Evolutionary conservation across 2,329 filamentous ascomycete species (phyloP).

Genomic region (Furcasterigmium sp.): DNA sequence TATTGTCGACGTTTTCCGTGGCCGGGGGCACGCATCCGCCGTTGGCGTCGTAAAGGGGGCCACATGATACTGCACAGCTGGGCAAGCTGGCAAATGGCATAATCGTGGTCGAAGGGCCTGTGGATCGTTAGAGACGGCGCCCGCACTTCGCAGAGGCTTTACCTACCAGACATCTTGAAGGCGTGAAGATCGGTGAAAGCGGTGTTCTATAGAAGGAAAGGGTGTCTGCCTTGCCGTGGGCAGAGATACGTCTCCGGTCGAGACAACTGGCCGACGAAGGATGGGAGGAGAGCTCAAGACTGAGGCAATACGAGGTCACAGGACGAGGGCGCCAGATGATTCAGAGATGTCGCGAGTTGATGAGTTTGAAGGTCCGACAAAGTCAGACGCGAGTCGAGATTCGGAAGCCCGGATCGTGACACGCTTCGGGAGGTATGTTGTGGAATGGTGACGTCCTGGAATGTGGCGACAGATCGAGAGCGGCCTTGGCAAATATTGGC

Average conservation of each 20-base stretch:
- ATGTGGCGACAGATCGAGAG: background rate
- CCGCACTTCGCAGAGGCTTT: slow-evolving; percentile 2
- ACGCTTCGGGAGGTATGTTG: background rate
- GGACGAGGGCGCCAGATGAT: background rate
- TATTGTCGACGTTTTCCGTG: slow-evolving; percentile 39
- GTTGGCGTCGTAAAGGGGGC: slow-evolving; percentile 63
- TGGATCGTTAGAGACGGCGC: too few relatives aligned
- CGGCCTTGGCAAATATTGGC: background rate
- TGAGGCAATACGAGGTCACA: background rate
- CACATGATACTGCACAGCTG: slow-evolving; percentile 55
- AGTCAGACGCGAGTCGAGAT: background rate
- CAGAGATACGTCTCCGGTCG: too few relatives aligned
- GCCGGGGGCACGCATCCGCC: slow-evolving; percentile 62
- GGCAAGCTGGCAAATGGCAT: slow-evolving; percentile 56
- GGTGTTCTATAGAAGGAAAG: too few relatives aligned
- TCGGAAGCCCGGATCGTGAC: background rate
- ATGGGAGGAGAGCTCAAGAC: background rate
- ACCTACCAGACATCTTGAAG: background rate
- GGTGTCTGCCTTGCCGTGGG: too few relatives aligned
- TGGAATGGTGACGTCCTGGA: background rate
- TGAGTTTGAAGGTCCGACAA: background rate
- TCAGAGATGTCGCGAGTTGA: background rate
- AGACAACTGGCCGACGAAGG: slow-evolving; percentile 8
- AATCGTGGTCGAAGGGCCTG: slow-evolving; percentile 38
- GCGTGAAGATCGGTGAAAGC: background rate